Conservation (phyloP, 352 stramenopile species). For the Phytophthora pluvialis region DNA sequence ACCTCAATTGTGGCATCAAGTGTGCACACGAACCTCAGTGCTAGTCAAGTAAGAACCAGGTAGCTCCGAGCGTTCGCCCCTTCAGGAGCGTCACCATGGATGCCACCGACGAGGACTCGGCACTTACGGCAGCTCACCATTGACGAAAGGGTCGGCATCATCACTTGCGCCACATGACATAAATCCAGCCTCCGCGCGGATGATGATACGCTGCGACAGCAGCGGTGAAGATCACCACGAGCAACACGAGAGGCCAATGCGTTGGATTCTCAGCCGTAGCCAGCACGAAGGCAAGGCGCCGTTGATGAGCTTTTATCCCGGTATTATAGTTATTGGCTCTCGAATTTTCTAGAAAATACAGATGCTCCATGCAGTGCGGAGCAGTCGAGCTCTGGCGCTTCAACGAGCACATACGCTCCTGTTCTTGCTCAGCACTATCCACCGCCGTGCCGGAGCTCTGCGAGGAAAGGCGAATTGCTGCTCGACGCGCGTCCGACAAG, state of each 20-base stretch:
- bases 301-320: background rate
- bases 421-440: slow-evolving; percentile 6
- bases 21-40: no score
- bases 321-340: slow-evolving; percentile 1
- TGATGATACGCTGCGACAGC: background rate
- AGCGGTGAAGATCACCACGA: background rate
- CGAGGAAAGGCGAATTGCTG: slow-evolving; percentile 9
- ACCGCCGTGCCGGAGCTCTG: slow-evolving; percentile 6
- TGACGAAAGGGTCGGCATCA: no score
- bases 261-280: slow-evolving; percentile 1
- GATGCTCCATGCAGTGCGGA: background rate
- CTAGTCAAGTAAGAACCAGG: no score
- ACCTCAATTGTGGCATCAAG: no score
- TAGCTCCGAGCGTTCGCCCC: no score
- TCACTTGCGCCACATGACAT: background rate
- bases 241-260: background rate
- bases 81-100: no score
- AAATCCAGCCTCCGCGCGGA: background rate
- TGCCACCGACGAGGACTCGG: no score
- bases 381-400: background rate
- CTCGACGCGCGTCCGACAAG: background rate
- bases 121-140: no score
- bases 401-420: background rate
- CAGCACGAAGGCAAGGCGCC: background rate
- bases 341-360: slow-evolving; percentile 27